Evolutionary conservation across 108 stramenopile genomes (phyloP), one percentile per base, ranked within the genome.

Genomic region (Cyclotella choctawhatcheeana): DNA sequence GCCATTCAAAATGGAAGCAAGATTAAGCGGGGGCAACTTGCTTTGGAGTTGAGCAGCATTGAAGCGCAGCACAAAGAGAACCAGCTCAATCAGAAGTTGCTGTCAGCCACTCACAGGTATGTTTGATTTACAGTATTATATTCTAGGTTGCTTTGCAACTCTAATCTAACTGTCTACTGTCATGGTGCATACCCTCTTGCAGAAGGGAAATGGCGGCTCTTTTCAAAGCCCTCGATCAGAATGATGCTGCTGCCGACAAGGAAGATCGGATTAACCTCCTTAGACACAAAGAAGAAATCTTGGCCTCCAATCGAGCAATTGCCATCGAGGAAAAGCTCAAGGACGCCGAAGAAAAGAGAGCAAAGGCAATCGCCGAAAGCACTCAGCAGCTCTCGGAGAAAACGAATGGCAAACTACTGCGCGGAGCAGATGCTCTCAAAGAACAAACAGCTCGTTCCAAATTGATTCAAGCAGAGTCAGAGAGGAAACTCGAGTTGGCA

Each of bases 301-400:
- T 51, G 0, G 40, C 71, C 14, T 21, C 21, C 5, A 43, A 25
- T 5, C 12, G 30, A 25, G 43, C 56, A n/a, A 13, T 16, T 8
- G 37, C 62, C 37, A 44, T 73, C 16, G 71, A 73, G 30, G 63
- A 64, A 25, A 64, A 64, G 52, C 26, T 73, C 0, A 25, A 43
- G 16, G 3, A 17, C 40, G 71, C 71, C 0, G 50, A 64, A 54
- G 63, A 64, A 29, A 16, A 56, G 5, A 43, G 61, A 26, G 52
- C n/a, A 2, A 43, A 37, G 24, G 43, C 22, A 5, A 64, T 40
- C 13, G 27, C 51, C 0, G 67, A 51, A 18, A 31, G 63, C 2
- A 44, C 53, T 18, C 47, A 56, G 26, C 33, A 45, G 3, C 10
- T 64, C 22, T 55, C 22, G 16, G 55, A 45, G 0, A 32, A n/a